Base-by-base conservation (phyloP, 1,284 basidiomycete species). In the Trichosporon faecale region DNA sequence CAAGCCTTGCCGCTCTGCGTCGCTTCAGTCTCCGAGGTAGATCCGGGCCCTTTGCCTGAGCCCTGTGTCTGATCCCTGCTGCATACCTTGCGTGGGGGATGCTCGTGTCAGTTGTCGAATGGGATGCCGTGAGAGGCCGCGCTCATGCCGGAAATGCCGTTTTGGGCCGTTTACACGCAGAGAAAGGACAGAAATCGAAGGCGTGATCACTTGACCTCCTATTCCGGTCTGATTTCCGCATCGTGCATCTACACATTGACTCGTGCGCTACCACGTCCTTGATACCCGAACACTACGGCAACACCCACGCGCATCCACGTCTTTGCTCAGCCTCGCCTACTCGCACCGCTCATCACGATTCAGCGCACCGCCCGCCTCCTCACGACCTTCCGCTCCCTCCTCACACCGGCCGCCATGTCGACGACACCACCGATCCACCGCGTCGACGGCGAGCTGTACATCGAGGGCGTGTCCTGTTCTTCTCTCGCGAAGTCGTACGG, bases 401-500 rank as follows among this genome's bases (percentile, higher is more conserved):
- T 14, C 11, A 8, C 14, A 14, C 7, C 57, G 3, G 14, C 55
- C 29, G 9, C 27, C 57, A 60, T 60, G 57, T 16, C 57, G 29
- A 21, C 21, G 21, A 29, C 55, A 2, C 29, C 57, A 2, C 29
- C 57, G 29, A 61, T 70, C 52, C 69, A 70, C 49, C 60, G 69
- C 49, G 49, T 44, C 29, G 27, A 23, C 33, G 69, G 69, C 46
- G 25, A 46, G 12, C 69, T 70, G n/a, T 25, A 31, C 66, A 23
- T 67, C 23, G 69, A 70, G 64, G 69, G 69, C 16, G 69, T 70
- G 9, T 33, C 66, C 0, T 63, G 21, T 11, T 9, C 63, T 29
- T 2, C 33, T 1, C 66, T 70, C 9, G 69, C 69, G 1, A 21
- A 33, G 8, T 2, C 23, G 9, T 25, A 70, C 66, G 66, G 66